phyloP scores from a whole-genome alignment of 768 basidiomycete species.

The Pisolithus albus region DNA sequence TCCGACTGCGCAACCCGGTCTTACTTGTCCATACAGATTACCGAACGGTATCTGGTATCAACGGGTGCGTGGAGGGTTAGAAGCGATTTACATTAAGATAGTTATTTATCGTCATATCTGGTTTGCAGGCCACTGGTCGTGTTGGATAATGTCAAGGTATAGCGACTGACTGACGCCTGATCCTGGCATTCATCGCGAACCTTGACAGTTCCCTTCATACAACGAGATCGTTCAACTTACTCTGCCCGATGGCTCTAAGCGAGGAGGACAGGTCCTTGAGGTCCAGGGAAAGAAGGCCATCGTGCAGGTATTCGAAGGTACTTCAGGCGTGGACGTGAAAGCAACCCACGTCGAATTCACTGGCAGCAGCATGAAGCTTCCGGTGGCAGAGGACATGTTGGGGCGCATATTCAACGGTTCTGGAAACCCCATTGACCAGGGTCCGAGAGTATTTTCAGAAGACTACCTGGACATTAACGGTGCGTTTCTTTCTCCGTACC shows the following conservation, averaged over 20 bases:
- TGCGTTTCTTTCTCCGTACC: constrained; percentile 30
- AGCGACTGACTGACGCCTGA: constrained; percentile 13
- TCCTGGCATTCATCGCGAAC: constrained; percentile 9
- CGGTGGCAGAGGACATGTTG: constrained; percentile 98
- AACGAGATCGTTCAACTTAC: constrained; percentile 97
- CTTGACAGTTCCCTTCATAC: constrained; percentile 83
- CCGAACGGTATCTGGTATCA: constrained; percentile 96
- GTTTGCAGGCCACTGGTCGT: constrained; percentile 83
- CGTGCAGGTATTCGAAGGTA: constrained; percentile 99
- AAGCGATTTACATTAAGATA: constrained; percentile 4
- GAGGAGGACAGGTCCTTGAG: constrained; percentile 96
- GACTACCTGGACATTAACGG: constrained; percentile 99
- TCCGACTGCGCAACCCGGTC: background rate
- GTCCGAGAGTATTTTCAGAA: constrained; percentile 98
- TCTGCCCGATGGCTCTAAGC: constrained; percentile 88
- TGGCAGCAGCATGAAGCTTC: constrained; percentile 97
- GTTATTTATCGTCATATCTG: constrained; percentile 2
- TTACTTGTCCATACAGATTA: constrained; percentile 56
- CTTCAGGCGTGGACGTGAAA: constrained; percentile 95
- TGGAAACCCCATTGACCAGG: constrained; percentile 96
- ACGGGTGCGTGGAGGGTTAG: constrained; percentile 57
- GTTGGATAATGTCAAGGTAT: constrained; percentile 95
- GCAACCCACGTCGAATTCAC: constrained; percentile 97
- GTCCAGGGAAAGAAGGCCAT: constrained; percentile 98
- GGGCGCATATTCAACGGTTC: constrained; percentile 99